These are phyloP conservation scores for Gentiana dahurica DNA, from an alignment of 257 asterid genomes.

Conservation along the genomic window DNA sequence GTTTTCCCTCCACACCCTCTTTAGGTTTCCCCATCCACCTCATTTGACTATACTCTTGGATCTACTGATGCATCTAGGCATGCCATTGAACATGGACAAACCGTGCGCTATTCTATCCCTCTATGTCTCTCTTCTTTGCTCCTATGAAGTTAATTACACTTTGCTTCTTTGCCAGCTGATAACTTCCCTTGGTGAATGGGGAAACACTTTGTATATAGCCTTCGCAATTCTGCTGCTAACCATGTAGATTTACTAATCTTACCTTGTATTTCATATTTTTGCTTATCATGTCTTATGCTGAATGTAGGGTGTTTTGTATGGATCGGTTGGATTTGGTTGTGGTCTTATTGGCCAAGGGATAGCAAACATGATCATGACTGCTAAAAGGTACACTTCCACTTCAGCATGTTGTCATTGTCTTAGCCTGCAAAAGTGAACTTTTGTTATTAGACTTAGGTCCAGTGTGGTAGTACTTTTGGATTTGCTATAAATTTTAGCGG, in stretches of 20 bases:
- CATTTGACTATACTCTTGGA: too few relatives aligned
- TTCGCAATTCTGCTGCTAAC: neutral
- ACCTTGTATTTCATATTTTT: slow-evolving; percentile 5
- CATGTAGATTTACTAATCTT: neutral
- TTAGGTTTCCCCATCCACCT: too few relatives aligned
- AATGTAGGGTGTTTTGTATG: slow-evolving; percentile 72
- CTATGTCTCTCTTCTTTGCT: neutral
- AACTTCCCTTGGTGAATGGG: neutral
- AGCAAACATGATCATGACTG: slow-evolving; percentile 86
- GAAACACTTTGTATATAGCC: neutral
- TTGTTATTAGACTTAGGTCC: too few relatives aligned
- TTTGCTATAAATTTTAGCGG: too few relatives aligned
- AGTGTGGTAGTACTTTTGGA: too few relatives aligned
- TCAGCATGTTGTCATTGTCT: neutral
- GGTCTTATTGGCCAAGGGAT: slow-evolving; percentile 96
- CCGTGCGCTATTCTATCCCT: too few relatives aligned
- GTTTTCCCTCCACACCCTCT: too few relatives aligned
- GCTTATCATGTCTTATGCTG: slow-evolving; percentile 11
- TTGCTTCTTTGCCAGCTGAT: neutral
- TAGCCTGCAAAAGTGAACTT: too few relatives aligned
- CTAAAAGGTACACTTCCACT: slow-evolving; percentile 45
- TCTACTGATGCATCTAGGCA: too few relatives aligned
- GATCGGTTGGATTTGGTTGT: slow-evolving; percentile 91
- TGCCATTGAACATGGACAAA: too few relatives aligned
- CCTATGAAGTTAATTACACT: neutral